Evolutionary conservation across 768 basidiomycete genomes (phyloP), one percentile per base, ranked within the genome.

Genomic region (Boletus speciosus): DNA sequence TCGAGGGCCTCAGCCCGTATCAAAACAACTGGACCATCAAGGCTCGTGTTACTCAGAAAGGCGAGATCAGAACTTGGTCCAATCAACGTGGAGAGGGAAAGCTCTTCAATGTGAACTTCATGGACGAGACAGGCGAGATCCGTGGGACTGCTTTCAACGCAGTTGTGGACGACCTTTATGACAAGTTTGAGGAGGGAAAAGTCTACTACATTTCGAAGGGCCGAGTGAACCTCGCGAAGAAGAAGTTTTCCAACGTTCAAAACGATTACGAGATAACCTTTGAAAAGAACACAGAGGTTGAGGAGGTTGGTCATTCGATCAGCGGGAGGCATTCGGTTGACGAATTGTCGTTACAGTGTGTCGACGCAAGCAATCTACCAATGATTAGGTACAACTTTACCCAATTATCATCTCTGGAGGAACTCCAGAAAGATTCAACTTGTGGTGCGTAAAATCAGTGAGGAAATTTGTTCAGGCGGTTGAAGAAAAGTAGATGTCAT

Each of bases 21-120:
- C 93, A 97, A 72, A 98, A 96, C 75, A 92, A 92, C 71, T 99
- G 97, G 97, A 94, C 91, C 10, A 96, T 98, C 78, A 94, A 93
- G 69, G 96, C 92, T 29, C 87, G 92, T 39, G 92, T 98, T 46
- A 89, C 85, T 12, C 82, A 89, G 57, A 98, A 96, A 70, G 83
- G 83, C 1, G 97, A 98, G 0, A 84, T 98, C 65, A 87, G 82
- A 61, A 81, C 82, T n/a, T 99, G 88, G 83, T 87, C 89, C 4
- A 98, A 96, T 68, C 76, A 80, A 55, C 79, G 84, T 11, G 97
- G 97, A 32, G 97, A 98, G 63, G 96, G 97, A 36, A 94, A 98
- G 67, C 76, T 98, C 15, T 98, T 99, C 75, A 93, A 79, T 61
- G 85, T 93, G 16, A 95, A 87, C 0, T 71, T 98, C 27, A 93